Percentiles rank a stretch among this genome's conserved stretches.
phyloP scores from a whole-genome alignment of 192 early-diverging fungal species.

The Radiomyces spectabilis region DNA sequence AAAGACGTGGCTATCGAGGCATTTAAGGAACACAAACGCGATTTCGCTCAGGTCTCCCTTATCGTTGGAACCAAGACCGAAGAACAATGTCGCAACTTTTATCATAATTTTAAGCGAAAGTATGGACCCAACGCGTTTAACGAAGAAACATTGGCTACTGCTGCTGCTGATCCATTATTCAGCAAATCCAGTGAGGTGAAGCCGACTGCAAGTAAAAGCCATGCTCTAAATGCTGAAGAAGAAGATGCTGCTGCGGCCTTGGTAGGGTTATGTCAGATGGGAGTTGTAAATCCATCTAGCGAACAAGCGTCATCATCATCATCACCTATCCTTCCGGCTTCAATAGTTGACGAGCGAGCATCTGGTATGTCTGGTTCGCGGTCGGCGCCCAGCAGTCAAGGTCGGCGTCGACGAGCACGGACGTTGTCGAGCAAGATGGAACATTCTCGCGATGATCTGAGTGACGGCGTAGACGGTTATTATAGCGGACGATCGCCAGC shows the following conservation, averaged over 20 bases:
- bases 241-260: constrained; percentile 32
- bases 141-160: constrained; percentile 28
- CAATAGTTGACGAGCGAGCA: not conserved
- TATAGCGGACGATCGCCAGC: too few relatives aligned
- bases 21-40: constrained; percentile 56
- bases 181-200: not conserved
- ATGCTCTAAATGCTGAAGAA: constrained; percentile 26
- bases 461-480: constrained; percentile 7
- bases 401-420: constrained; percentile 5
- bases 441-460: not conserved
- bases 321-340: too few relatives aligned
- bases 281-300: not conserved
- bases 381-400: not conserved
- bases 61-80: constrained; percentile 71
- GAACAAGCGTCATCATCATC: not conserved
- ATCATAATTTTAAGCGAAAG: constrained; percentile 67
- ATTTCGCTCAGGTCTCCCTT: constrained; percentile 65
- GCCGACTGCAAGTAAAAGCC: too few relatives aligned
- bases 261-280: constrained; percentile 32
- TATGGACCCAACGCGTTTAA: constrained; percentile 45
- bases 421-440: constrained; percentile 16
- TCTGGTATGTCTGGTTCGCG: too few relatives aligned
- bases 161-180: not conserved
- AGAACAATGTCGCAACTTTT: constrained; percentile 74
- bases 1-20: constrained; percentile 52